Conservation (phyloP, 148 eudicot species). For the Rhododendron henanense region DNA sequence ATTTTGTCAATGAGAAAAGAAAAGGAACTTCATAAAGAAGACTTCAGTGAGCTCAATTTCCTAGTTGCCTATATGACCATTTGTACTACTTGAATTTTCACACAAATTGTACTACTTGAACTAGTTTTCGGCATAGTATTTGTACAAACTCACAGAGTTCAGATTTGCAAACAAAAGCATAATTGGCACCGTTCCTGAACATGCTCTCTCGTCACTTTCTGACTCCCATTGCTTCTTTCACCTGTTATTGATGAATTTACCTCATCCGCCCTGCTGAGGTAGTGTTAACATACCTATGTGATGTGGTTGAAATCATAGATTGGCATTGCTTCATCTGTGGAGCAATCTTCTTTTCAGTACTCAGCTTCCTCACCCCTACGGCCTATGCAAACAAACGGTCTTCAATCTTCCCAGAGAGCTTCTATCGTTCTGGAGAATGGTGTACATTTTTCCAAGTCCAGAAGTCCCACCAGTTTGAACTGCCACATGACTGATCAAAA, state of each 20-base stretch:
- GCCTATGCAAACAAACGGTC: not conserved
- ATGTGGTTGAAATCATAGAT: not conserved
- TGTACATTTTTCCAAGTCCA: constrained; percentile 24
- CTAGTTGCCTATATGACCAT: not conserved
- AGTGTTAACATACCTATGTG: not conserved
- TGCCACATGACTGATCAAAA: constrained; percentile 35
- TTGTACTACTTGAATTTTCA: not conserved
- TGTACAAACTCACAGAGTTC: not conserved
- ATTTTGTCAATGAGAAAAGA: not conserved
- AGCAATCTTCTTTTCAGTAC: not conserved
- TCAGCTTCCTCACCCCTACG: not conserved
- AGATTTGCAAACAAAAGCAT: not conserved
- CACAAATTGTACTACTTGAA: not conserved
- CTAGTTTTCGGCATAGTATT: not conserved
- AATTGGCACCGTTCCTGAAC: not conserved
- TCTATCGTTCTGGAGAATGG: not conserved
- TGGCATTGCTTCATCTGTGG: not conserved
- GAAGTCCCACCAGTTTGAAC: constrained; percentile 62
- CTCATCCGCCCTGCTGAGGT: not conserved
- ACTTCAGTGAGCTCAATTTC: not conserved
- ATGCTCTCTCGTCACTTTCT: not conserved
- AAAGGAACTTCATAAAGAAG: not conserved
- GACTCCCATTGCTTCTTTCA: not conserved
- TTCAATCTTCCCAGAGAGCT: not conserved
- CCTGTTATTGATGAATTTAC: not conserved